These are phyloP conservation scores for Penicillium chermesinum DNA, from an alignment of 495 filamentous ascomycete genomes.

Conservation along the genomic window DNA sequence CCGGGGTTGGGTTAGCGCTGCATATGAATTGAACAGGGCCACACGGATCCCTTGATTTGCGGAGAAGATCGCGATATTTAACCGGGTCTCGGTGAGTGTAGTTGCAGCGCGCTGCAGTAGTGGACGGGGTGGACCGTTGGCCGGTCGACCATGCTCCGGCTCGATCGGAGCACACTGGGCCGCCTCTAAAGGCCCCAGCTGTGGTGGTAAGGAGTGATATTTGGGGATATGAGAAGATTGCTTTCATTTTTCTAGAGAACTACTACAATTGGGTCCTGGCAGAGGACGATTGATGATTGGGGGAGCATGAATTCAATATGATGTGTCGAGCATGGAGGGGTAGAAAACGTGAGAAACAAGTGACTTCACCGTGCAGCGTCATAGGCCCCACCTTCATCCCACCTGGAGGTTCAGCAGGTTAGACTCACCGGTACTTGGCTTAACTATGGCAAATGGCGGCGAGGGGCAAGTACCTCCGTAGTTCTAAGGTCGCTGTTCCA, in stretches of 20 bases:
- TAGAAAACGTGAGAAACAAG: neutral
- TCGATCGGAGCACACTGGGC: conserved; percentile 39
- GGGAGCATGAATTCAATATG: neutral
- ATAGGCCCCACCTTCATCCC: conserved; percentile 36
- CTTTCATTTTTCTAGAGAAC: too few relatives aligned
- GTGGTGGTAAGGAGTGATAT: too few relatives aligned
- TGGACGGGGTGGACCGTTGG: conserved; percentile 29
- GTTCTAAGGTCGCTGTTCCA: conserved; percentile 10
- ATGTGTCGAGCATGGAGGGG: conserved; percentile 6
- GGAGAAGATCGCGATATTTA: conserved; percentile 20
- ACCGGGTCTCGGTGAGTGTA: conserved; percentile 24
- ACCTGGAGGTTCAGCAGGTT: conserved; percentile 6
- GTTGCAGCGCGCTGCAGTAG: conserved; percentile 18
- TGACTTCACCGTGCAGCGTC: conserved; percentile 29
- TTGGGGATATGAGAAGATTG: too few relatives aligned
- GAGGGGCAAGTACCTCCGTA: conserved; percentile 15
- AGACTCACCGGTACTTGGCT: conserved; percentile 9
- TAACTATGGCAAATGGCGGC: conserved; percentile 7
- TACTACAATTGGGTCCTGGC: too few relatives aligned
- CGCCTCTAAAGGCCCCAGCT: too few relatives aligned
- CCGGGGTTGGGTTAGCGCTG: conserved; percentile 4
- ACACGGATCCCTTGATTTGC: conserved; percentile 4
- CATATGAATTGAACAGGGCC: conserved; percentile 2
- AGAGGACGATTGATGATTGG: neutral
- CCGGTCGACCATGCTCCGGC: conserved; percentile 26